phyloP scores from a whole-genome alignment of 352 stramenopile genomes.

The Globisporangium middletonii region DNA sequence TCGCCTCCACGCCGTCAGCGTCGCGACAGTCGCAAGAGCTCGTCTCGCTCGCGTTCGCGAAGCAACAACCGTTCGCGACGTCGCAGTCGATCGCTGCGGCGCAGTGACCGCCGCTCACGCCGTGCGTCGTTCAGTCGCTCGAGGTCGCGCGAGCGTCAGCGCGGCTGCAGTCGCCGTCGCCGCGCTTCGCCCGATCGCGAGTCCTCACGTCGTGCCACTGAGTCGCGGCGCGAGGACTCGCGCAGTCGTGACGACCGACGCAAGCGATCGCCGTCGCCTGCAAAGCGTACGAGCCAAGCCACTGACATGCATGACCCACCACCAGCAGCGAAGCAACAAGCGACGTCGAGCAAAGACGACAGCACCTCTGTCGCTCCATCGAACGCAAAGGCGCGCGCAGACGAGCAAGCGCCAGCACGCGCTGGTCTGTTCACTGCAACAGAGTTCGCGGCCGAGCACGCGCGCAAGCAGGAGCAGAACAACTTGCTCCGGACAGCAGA shows the following conservation, averaged over 20 bases:
- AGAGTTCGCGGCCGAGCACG: constrained; percentile 59
- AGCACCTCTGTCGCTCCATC: background rate
- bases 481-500: constrained; percentile 44
- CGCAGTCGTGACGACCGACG: background rate
- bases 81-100: too few relatives aligned
- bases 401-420: constrained; percentile 16
- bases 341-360: background rate
- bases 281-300: constrained; percentile 9
- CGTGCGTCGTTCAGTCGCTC: background rate
- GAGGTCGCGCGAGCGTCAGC: constrained; percentile 3
- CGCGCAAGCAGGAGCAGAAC: constrained; percentile 42
- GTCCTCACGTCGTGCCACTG: background rate
- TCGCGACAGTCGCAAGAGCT: background rate
- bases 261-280: background rate
- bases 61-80: background rate
- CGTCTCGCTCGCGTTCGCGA: constrained; percentile 23
- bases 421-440: constrained; percentile 61
- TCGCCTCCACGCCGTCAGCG: constrained; percentile 7
- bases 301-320: too few relatives aligned
- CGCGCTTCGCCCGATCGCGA: background rate
- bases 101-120: too few relatives aligned
- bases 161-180: constrained; percentile 3
- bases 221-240: background rate
- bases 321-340: background rate
- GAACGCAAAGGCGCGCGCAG: background rate